Base-by-base conservation (phyloP, 441 rosid genomes). In the Aleurites moluccanus region DNA sequence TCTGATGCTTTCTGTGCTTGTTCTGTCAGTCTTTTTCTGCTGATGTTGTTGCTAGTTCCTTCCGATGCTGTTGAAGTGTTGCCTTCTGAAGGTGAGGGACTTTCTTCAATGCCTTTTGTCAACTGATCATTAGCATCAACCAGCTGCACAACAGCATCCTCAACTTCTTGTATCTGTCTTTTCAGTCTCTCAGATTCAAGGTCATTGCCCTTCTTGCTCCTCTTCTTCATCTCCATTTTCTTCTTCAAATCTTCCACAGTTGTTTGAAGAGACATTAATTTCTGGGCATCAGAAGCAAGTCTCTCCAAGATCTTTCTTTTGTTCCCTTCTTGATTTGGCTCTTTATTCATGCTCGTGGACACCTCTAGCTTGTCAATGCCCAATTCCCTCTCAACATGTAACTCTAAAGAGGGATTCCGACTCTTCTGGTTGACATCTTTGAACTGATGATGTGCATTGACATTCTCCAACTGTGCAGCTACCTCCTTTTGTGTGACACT, bases 221-320 rank as follows among this genome's bases (percentile, higher is more conserved):
- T 84, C 83, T 86, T 92, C 80, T 52, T 86, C 61, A 64, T 59
- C 73, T 87, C 92, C 80, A 84, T 78, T 84, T 86, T 86, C 82
- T 63, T 86, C 82, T 89, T 96, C 79, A 93, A 75, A 27, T 89
- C 92, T 69, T 83, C 84, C 72, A 93, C 74, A 13, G 83, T 79
- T 56, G 86, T 78, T 76, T 85, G 90, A 33, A 96, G 90, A 70
- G 86, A 83, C 20, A 77, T 75, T 75, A 96, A 62, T 77, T 87
- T 91, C 83, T 89, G 84, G 67, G 90, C 86, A 76, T 92, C 91
- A 1, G 96, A 86, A 76, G 86, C 80, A 72, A 88, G 93, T 72
- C 92, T 85, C 79, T 93, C 97, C 82, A 89, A 55, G 77, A 90
- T 76, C 87, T 88, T 89, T 78, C 80, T 81, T 75, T 67, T 78